Conservation (phyloP, 169 alveolate genomes). For the Plasmodium yoelii region DNA sequence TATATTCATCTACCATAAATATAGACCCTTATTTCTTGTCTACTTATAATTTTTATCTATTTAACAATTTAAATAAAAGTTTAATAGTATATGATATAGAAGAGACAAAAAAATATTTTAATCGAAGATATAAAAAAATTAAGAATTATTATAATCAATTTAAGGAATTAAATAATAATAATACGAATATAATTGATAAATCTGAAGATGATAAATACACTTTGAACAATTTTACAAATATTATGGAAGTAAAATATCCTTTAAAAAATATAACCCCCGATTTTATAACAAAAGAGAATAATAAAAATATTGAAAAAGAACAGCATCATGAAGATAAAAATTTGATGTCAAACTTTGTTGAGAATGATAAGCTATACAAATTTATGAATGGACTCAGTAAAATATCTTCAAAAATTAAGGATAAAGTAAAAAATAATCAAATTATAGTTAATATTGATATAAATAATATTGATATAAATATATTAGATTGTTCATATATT, state of each 20-base stretch:
- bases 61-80: constrained; percentile 62
- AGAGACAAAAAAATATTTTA: constrained; percentile 46
- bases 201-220: not conserved
- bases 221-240: not conserved
- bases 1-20: constrained; percentile 47
- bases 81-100: constrained; percentile 46
- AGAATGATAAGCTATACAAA: constrained; percentile 9
- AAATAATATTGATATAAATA: constrained; percentile 46
- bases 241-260: not conserved
- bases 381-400: constrained; percentile 32
- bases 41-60: constrained; percentile 32
- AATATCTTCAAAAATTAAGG: constrained; percentile 20
- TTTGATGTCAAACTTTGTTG: not conserved
- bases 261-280: no score
- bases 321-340: not conserved
- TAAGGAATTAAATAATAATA: not conserved
- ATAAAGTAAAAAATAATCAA: constrained; percentile 28
- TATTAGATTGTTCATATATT: constrained; percentile 56
- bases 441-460: constrained; percentile 37
- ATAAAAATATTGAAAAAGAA: not conserved
- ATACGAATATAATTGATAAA: not conserved
- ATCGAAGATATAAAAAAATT: constrained; percentile 23
- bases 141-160: constrained; percentile 14
- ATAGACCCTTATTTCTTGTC: constrained; percentile 66
- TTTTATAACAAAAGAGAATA: not conserved